These are phyloP conservation scores for Penicillium odoratum DNA, from an alignment of 495 filamentous ascomycete genomes.

Conservation along the genomic window DNA sequence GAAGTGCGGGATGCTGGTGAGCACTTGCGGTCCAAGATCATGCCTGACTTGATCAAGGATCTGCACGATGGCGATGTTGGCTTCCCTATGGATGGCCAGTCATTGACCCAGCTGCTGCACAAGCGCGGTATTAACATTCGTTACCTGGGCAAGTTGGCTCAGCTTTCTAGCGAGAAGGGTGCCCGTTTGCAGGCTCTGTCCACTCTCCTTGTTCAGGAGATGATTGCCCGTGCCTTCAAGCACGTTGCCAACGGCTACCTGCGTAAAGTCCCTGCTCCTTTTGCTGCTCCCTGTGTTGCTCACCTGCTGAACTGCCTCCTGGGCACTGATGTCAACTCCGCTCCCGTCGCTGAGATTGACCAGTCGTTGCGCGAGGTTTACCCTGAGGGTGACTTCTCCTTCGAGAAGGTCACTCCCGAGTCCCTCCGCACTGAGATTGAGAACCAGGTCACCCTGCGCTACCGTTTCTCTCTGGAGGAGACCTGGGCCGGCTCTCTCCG, in stretches of 20 bases:
- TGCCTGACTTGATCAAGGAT: slow-evolving; percentile 76
- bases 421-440: slow-evolving; percentile 68
- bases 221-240: slow-evolving; percentile 92
- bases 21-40: slow-evolving; percentile 69
- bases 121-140: slow-evolving; percentile 97
- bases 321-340: slow-evolving; percentile 71
- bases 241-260: slow-evolving; percentile 80
- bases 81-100: slow-evolving; percentile 97
- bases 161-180: slow-evolving; percentile 64
- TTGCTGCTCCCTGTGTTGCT: slow-evolving; percentile 72
- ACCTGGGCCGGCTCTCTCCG: slow-evolving; percentile 66
- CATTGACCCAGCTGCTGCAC: slow-evolving; percentile 84
- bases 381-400: slow-evolving; percentile 78
- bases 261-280: slow-evolving; percentile 72
- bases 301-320: slow-evolving; percentile 96
- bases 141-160: slow-evolving; percentile 84
- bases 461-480: slow-evolving; percentile 68
- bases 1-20: slow-evolving; percentile 83
- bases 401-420: slow-evolving; percentile 73
- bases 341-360: slow-evolving; percentile 76
- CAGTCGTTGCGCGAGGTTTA: slow-evolving; percentile 71
- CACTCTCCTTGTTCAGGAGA: slow-evolving; percentile 80
- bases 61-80: slow-evolving; percentile 90
- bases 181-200: slow-evolving; percentile 74
- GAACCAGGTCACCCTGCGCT: slow-evolving; percentile 69